phyloP scores from a whole-genome alignment of 2,329 filamentous ascomycete species.

The Simplicillium aogashimaense region DNA sequence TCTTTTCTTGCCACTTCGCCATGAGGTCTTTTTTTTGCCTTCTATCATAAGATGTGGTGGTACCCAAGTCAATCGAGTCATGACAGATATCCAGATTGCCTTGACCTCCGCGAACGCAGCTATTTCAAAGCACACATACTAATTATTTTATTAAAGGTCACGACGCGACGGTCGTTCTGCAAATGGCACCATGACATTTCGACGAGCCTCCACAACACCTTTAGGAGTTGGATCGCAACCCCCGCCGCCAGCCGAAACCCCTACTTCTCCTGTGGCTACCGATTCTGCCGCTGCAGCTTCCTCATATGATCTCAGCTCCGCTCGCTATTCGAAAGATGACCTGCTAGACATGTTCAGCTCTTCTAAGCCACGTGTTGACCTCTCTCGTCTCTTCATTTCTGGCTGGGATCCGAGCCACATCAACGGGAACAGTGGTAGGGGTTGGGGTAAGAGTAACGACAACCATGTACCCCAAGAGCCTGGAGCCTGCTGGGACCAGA shows the following conservation, averaged over 20 bases:
- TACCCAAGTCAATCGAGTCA: too few relatives aligned
- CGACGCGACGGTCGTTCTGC: constrained; percentile 46
- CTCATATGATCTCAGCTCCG: constrained; percentile 27
- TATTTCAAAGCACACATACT: not conserved
- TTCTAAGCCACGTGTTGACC: constrained; percentile 38
- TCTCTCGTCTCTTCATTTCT: constrained; percentile 58
- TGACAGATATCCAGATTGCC: too few relatives aligned
- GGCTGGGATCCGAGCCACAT: constrained; percentile 70
- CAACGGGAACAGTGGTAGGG: constrained; percentile 52
- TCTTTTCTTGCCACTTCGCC: not conserved
- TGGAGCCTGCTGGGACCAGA: constrained; percentile 84
- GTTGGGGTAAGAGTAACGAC: constrained; percentile 73
- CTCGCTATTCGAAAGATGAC: constrained; percentile 69
- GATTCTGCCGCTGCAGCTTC: constrained; percentile 24
- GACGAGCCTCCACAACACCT: constrained; percentile 51
- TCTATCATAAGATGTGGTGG: too few relatives aligned
- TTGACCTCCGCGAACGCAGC: too few relatives aligned
- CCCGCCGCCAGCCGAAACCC: constrained; percentile 22
- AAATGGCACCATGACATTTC: constrained; percentile 56
- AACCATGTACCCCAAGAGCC: constrained; percentile 66
- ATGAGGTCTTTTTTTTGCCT: too few relatives aligned
- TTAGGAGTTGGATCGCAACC: constrained; percentile 30
- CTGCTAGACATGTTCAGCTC: constrained; percentile 62
- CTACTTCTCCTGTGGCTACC: constrained; percentile 26
- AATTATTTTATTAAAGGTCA: constrained; percentile 33